These are phyloP conservation scores for Scheffersomyces amazonensis DNA, from an alignment of 805 yeast genomes.

Conservation along the genomic window DNA sequence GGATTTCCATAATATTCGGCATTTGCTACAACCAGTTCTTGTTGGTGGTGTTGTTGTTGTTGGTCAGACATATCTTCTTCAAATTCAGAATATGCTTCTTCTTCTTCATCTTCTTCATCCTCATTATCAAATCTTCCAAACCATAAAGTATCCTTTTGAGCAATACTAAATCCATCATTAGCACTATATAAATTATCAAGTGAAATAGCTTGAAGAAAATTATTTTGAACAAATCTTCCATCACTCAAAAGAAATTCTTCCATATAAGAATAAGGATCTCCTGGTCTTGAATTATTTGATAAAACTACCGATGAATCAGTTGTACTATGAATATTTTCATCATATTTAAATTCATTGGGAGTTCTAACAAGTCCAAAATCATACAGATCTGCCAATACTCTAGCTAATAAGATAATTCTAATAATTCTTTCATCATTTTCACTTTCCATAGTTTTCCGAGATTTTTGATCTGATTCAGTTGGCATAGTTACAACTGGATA, in stretches of 20 bases:
- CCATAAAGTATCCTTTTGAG: constrained; percentile 26
- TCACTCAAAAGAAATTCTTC: constrained; percentile 38
- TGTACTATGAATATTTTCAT: constrained; percentile 22
- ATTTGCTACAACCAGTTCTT: background rate
- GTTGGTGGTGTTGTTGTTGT: background rate
- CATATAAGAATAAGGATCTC: constrained; percentile 19
- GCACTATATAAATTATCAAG: constrained; percentile 22
- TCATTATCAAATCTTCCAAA: constrained; percentile 13
- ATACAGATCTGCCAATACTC: constrained; percentile 49
- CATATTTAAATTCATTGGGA: constrained; percentile 43
- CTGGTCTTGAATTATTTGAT: constrained; percentile 3
- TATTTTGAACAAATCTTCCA: constrained; percentile 39
- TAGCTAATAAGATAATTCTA: constrained; percentile 49
- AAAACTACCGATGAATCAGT: constrained; percentile 14
- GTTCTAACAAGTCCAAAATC: constrained; percentile 55
- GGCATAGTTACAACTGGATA: constrained; percentile 23
- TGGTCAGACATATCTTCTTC: constrained; percentile 23
- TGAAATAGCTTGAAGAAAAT: constrained; percentile 34
- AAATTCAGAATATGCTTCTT: constrained; percentile 24
- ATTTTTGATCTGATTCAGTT: constrained; percentile 8
- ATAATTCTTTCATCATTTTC: constrained; percentile 51
- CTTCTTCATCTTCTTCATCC: constrained; percentile 14
- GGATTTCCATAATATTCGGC: background rate
- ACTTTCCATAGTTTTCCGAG: constrained; percentile 26
- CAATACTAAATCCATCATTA: constrained; percentile 9